Percentiles rank a stretch among this genome's conserved stretches.
Conservation (phyloP, 345 rosid genomes). For the Citrus sp. region DNA sequence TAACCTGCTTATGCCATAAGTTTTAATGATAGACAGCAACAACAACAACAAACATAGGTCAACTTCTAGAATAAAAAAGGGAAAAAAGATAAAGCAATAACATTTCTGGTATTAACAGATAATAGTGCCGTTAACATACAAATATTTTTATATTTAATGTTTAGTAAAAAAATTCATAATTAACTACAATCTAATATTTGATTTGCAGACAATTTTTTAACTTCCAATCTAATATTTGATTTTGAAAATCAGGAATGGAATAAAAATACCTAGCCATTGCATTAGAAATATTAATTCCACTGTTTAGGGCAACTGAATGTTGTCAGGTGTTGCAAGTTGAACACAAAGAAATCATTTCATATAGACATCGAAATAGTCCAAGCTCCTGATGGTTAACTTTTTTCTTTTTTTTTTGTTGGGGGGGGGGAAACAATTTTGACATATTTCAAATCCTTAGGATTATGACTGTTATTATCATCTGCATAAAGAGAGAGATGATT, state of each 20-base stretch:
- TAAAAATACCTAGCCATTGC: neutral
- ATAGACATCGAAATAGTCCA: neutral
- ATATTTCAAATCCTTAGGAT: neutral
- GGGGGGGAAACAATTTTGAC: neutral
- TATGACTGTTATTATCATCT: neutral
- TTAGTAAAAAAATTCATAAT: no score
- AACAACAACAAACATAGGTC: neutral
- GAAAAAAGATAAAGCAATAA: no score
- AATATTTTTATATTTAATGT: no score
- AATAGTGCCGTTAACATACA: no score
- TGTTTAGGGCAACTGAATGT: neutral
- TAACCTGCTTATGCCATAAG: neutral
- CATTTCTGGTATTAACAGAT: no score
- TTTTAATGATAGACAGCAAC: neutral
- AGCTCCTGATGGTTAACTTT: neutral
- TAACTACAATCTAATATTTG: no score
- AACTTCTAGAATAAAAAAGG: neutral
- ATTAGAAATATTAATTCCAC: neutral
- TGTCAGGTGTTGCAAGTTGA: neutral
- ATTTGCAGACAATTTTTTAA: no score
- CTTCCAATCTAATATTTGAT: no score
- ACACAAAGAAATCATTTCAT: neutral
- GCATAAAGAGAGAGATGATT: slow-evolving; percentile 14
- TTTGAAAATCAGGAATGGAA: neutral
- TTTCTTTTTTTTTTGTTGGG: neutral